Percentiles rank a stretch among this genome's conserved stretches.
Evolutionary conservation across 208 protist genomes (phyloP).

Genomic region (Trichomonas gallinae): DNA sequence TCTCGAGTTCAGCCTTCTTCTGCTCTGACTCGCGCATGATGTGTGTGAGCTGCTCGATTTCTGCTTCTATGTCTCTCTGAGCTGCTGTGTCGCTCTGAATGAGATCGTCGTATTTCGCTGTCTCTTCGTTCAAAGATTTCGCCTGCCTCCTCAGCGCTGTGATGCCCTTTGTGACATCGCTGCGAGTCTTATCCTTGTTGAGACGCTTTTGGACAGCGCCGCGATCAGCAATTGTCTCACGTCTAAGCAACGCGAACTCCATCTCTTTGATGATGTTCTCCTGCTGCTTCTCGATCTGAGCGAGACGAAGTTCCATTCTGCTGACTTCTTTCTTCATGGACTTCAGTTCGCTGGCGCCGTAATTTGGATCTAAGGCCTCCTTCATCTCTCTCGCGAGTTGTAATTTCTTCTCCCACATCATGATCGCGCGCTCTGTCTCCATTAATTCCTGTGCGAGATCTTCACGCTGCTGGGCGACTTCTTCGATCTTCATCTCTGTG

Average conservation of each 20-base stretch:
- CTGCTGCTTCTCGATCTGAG: constrained; percentile 4
- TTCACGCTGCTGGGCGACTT: background rate
- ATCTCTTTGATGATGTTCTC: background rate
- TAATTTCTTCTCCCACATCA: background rate
- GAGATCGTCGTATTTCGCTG: background rate
- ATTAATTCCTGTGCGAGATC: background rate
- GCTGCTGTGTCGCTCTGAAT: background rate
- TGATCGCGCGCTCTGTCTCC: background rate
- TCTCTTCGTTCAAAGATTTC: background rate
- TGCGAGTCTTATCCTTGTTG: background rate
- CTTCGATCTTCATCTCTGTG: background rate
- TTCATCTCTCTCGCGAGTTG: background rate
- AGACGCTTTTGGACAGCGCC: background rate
- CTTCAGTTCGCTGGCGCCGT: background rate
- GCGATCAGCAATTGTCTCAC: background rate
- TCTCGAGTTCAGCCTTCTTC: background rate
- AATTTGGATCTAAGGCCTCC: constrained; percentile 16
- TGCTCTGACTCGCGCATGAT: background rate
- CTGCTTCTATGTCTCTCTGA: background rate
- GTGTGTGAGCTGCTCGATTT: constrained; percentile 11
- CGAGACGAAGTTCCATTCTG: background rate
- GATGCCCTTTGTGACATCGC: background rate
- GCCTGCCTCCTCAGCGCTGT: background rate
- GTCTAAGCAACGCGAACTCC: background rate
- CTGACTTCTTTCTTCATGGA: constrained; percentile 2